phyloP scores from a whole-genome alignment of 139 green algal genomes.

The Asterochloris sp. region DNA sequence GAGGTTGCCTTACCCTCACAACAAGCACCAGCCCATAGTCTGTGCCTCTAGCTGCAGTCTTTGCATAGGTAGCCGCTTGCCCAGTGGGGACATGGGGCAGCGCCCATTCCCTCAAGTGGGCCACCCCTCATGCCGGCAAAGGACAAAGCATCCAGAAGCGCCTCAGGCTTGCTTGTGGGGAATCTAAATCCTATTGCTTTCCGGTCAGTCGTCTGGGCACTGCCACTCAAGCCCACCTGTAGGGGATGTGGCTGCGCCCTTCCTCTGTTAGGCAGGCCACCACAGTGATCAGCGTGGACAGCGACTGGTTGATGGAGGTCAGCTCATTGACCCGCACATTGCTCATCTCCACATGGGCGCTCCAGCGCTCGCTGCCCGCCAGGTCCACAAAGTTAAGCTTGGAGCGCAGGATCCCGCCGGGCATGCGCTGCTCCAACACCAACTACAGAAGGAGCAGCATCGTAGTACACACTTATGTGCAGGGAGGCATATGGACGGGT shows the following conservation, averaged over 20 bases:
- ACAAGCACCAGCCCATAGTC: too few relatives aligned
- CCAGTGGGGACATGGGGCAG: too few relatives aligned
- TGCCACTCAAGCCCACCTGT: conserved; percentile 25
- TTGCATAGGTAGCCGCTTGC: too few relatives aligned
- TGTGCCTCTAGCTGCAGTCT: too few relatives aligned
- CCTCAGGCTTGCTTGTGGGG: neutral
- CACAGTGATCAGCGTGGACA: conserved; percentile 53
- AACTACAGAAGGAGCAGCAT: conserved; percentile 15
- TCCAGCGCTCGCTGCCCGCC: conserved; percentile 51
- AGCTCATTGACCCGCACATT: conserved; percentile 38
- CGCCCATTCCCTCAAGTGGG: too few relatives aligned
- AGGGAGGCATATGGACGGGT: neutral
- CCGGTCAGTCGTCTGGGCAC: too few relatives aligned
- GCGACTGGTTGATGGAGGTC: conserved; percentile 58
- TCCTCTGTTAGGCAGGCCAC: conserved; percentile 50
- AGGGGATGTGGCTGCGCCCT: conserved; percentile 47
- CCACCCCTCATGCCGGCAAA: neutral
- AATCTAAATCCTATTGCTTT: neutral
- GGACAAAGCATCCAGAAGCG: neutral
- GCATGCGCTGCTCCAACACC: conserved; percentile 3
- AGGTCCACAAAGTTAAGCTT: conserved; percentile 52
- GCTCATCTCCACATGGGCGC: conserved; percentile 21
- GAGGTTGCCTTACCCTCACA: too few relatives aligned
- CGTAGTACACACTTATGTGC: neutral
- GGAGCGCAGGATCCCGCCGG: conserved; percentile 35